Conservation (phyloP, 805 yeast genomes). For the Metschnikowia borealis region DNA sequence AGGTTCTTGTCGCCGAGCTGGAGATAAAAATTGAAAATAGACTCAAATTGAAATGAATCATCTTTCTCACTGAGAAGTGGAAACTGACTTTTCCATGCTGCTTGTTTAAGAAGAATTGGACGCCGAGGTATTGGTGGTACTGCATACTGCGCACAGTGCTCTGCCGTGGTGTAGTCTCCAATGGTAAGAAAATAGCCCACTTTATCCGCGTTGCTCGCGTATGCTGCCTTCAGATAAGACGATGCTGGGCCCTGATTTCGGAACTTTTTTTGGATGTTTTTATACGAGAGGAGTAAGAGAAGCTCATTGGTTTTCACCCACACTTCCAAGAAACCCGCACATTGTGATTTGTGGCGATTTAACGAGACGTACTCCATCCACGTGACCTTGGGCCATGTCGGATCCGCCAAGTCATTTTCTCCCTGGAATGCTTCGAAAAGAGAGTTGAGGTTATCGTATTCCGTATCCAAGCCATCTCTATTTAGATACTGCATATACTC, state of each 20-base stretch:
- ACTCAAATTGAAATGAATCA: constrained; percentile 12
- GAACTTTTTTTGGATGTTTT: neutral
- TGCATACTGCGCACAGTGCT: constrained; percentile 23
- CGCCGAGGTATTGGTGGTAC: constrained; percentile 21
- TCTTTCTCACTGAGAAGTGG: neutral
- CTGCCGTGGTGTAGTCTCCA: constrained; percentile 35
- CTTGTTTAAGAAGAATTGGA: constrained; percentile 15
- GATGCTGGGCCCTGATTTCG: neutral
- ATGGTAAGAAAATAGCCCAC: constrained; percentile 14
- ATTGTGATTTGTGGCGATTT: constrained; percentile 25
- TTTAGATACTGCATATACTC: constrained; percentile 24
- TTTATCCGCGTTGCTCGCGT: neutral
- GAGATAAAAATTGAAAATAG: constrained; percentile 21
- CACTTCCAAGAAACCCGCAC: constrained; percentile 22
- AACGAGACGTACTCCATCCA: constrained; percentile 36
- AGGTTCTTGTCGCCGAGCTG: constrained; percentile 4
- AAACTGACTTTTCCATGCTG: neutral
- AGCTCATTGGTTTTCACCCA: constrained; percentile 36
- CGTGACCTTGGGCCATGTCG: constrained; percentile 34
- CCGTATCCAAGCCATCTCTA: constrained; percentile 9
- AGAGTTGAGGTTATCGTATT: constrained; percentile 23
- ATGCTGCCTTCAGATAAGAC: neutral
- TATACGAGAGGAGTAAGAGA: constrained; percentile 11
- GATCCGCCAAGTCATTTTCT: constrained; percentile 27
- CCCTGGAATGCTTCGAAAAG: constrained; percentile 25